Conservation (phyloP, 345 rosid genomes). For the Hirschfeldia incana region DNA sequence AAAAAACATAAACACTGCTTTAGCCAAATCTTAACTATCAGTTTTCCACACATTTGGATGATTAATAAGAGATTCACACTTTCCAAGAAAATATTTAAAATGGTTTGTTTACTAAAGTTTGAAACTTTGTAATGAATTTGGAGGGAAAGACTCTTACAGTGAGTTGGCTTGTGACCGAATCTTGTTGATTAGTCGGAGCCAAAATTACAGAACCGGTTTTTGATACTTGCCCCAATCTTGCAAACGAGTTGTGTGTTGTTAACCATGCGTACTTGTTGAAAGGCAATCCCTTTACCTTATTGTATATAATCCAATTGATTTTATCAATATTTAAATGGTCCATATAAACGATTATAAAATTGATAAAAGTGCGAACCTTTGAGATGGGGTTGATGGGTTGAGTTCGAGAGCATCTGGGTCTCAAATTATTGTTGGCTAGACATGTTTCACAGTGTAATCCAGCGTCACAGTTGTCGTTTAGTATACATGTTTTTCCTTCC, state of each 20-base stretch:
- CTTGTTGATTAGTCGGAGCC: conserved; percentile 78
- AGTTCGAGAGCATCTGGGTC: conserved; percentile 73
- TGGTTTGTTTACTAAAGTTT: not conserved
- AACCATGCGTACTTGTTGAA: conserved; percentile 89
- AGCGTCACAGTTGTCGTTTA: conserved; percentile 51
- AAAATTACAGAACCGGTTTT: conserved; percentile 56
- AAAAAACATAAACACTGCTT: not conserved
- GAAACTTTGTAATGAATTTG: conserved; percentile 6
- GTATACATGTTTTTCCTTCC: conserved; percentile 77
- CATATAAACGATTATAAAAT: not conserved
- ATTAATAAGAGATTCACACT: not conserved
- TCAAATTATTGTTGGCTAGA: conserved; percentile 56
- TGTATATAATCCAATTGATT: not conserved
- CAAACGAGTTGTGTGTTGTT: conserved; percentile 90
- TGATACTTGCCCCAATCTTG: conserved; percentile 52
- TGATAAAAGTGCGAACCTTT: conserved; percentile 44
- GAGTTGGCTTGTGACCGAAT: conserved; percentile 75
- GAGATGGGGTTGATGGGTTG: conserved; percentile 66
- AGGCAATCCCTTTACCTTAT: conserved; percentile 61
- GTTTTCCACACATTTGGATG: not conserved
- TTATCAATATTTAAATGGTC: not conserved
- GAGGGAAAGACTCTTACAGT: conserved; percentile 41
- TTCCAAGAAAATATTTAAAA: not conserved
- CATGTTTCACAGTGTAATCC: conserved; percentile 83
- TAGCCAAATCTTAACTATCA: not conserved